A percentile compares a stretch with the other conserved stretches of the same genome.
These are phyloP conservation scores for Paecilomyces formosus DNA, from an alignment of 2,329 filamentous ascomycete species.

Conservation along the genomic window DNA sequence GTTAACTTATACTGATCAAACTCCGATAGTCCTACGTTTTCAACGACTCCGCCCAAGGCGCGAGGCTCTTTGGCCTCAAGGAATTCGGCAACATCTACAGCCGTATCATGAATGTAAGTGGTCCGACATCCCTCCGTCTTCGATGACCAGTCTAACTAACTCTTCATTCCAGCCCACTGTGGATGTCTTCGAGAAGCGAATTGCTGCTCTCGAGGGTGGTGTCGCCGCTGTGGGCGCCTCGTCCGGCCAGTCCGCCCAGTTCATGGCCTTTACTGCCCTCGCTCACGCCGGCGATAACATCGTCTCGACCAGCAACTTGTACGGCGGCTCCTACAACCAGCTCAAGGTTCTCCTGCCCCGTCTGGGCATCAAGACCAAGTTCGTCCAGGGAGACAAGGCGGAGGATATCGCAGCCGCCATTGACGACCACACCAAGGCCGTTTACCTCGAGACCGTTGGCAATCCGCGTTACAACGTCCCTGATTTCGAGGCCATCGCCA, in stretches of 20 bases:
- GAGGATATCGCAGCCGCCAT: conserved; percentile 75
- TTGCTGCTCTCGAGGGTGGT: conserved; percentile 91
- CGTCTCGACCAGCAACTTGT: conserved; percentile 80
- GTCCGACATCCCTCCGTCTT: background rate
- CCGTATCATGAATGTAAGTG: conserved; percentile 80
- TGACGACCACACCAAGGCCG: conserved; percentile 86
- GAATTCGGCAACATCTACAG: conserved; percentile 98
- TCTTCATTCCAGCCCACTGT: conserved; percentile 62
- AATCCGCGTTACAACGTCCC: conserved; percentile 92
- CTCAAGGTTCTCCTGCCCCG: conserved; percentile 84
- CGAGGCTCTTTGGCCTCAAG: conserved; percentile 91
- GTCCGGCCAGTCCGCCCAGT: conserved; percentile 85
- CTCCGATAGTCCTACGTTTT: conserved; percentile 71
- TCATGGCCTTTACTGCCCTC: conserved; percentile 80
- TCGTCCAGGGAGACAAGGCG: conserved; percentile 71
- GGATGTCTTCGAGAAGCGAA: conserved; percentile 92
- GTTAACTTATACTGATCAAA: background rate
- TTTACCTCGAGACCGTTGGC: conserved; percentile 87
- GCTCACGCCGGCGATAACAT: conserved; percentile 89
- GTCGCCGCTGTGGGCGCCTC: conserved; percentile 76
- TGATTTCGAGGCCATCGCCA: conserved; percentile 79
- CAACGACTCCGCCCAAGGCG: conserved; percentile 93
- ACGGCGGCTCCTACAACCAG: conserved; percentile 96
- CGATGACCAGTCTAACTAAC: background rate
- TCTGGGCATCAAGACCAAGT: conserved; percentile 83